phyloP scores from a whole-genome alignment of 2,329 filamentous ascomycete genomes.

The Alternaria burnsii region DNA sequence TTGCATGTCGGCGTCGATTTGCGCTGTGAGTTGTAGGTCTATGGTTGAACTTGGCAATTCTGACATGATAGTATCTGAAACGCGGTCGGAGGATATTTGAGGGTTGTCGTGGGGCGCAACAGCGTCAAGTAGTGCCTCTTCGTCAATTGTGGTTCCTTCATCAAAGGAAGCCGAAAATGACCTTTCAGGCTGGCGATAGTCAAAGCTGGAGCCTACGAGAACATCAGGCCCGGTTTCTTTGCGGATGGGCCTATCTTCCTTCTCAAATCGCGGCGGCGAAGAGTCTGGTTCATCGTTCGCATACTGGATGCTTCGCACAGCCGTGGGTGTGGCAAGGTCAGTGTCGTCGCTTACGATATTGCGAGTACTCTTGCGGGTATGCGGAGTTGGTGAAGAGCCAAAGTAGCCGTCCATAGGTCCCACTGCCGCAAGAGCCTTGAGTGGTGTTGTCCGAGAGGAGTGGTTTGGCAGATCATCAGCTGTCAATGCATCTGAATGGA shows the following conservation, averaged over 20 bases:
- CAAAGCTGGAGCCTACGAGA: slow-evolving; percentile 31
- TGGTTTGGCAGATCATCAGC: slow-evolving; percentile 35
- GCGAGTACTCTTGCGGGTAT: slow-evolving; percentile 37
- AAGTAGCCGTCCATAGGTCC: slow-evolving; percentile 48
- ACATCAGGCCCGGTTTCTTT: slow-evolving; percentile 9
- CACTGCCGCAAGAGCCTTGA: slow-evolving; percentile 36
- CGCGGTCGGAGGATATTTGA: slow-evolving; percentile 3
- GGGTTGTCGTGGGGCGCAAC: slow-evolving; percentile 16
- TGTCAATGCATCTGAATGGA: slow-evolving; percentile 41
- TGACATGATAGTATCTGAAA: slow-evolving; percentile 26
- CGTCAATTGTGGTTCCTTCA: slow-evolving; percentile 46
- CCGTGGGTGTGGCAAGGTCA: slow-evolving; percentile 39
- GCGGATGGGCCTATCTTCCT: neutral
- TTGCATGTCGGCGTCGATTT: slow-evolving; percentile 47
- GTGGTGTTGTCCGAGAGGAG: slow-evolving; percentile 36
- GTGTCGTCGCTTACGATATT: slow-evolving; percentile 39
- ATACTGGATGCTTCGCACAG: slow-evolving; percentile 33
- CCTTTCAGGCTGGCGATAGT: slow-evolving; percentile 26
- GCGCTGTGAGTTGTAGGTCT: slow-evolving; percentile 46
- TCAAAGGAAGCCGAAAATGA: slow-evolving; percentile 37
- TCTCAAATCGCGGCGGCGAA: slow-evolving; percentile 48
- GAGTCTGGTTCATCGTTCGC: slow-evolving; percentile 43
- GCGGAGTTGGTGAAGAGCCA: slow-evolving; percentile 49
- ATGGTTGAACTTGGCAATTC: slow-evolving; percentile 43
- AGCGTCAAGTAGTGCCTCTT: slow-evolving; percentile 31